phyloP scores from a whole-genome alignment of 768 basidiomycete genomes.

The Rhizopogon salebrosus region DNA sequence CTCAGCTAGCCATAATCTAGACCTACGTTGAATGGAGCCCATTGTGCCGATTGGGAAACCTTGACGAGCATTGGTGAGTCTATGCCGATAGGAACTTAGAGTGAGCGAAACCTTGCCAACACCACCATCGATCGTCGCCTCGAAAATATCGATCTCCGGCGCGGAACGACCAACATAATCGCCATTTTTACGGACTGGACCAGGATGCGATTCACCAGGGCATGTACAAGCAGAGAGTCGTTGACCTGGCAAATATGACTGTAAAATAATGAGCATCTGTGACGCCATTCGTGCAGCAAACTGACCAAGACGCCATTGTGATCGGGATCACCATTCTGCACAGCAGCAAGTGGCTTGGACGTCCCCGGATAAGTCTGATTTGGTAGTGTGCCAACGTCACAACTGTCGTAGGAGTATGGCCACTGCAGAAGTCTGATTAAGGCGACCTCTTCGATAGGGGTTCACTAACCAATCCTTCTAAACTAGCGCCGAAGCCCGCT shows the following conservation, averaged over 20 bases:
- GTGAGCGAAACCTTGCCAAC: slow-evolving; percentile 28
- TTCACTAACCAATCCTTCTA: slow-evolving; percentile 57
- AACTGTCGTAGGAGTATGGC: slow-evolving; percentile 53
- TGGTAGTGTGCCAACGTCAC: slow-evolving; percentile 73
- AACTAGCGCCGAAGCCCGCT: slow-evolving; percentile 50
- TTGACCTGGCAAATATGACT: slow-evolving; percentile 52
- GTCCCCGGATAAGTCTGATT: slow-evolving; percentile 60
- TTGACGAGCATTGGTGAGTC: slow-evolving; percentile 15
- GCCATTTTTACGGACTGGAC: slow-evolving; percentile 44
- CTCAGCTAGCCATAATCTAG: background rate
- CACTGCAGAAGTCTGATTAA: slow-evolving; percentile 29
- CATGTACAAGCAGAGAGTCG: slow-evolving; percentile 57
- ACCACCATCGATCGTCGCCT: slow-evolving; percentile 34
- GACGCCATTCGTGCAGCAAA: background rate
- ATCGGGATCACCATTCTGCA: slow-evolving; percentile 32
- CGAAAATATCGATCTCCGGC: slow-evolving; percentile 59
- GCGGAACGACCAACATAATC: slow-evolving; percentile 48
- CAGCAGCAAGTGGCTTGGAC: slow-evolving; percentile 40
- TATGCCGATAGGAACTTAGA: slow-evolving; percentile 1
- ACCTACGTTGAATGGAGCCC: slow-evolving; percentile 31
- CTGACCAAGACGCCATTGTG: slow-evolving; percentile 21
- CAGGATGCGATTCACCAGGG: slow-evolving; percentile 51
- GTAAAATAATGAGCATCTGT: background rate
- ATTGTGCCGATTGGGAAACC: slow-evolving; percentile 54
- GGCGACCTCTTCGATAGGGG: slow-evolving; percentile 10